A percentile compares a stretch with the other conserved stretches of the same genome.
Conservation (phyloP, 768 basidiomycete species). For the Kockovaella imperatae region DNA sequence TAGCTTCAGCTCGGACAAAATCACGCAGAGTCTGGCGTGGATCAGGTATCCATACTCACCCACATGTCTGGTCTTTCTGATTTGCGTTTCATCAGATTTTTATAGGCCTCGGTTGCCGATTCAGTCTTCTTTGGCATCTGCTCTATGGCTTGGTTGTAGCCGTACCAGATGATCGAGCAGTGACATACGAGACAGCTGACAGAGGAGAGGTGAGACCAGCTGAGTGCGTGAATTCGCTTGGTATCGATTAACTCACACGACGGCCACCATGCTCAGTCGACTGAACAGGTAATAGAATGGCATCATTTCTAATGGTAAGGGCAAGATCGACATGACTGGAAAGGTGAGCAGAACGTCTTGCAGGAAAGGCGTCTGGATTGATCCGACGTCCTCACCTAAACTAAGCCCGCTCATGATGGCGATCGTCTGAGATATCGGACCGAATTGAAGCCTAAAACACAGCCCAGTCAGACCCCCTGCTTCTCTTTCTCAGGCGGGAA, state of each 20-base stretch:
- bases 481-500: background rate
- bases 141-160: conserved; percentile 25
- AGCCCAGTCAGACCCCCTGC: background rate
- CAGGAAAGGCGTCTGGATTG: too few relatives aligned
- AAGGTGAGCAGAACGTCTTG: background rate
- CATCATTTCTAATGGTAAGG: conserved; percentile 17
- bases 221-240: background rate
- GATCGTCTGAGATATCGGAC: conserved; percentile 27
- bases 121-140: conserved; percentile 13
- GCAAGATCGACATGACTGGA: conserved; percentile 9
- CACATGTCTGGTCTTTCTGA: conserved; percentile 25
- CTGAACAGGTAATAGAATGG: conserved; percentile 31
- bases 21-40: background rate
- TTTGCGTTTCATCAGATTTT: conserved; percentile 12
- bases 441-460: conserved; percentile 29
- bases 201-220: background rate
- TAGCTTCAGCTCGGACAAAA: background rate
- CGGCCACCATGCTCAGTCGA: conserved; percentile 24
- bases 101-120: conserved; percentile 11
- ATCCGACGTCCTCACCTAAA: conserved; percentile 14
- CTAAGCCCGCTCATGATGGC: conserved; percentile 27
- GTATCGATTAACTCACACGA: conserved; percentile 14
- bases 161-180: conserved; percentile 31
- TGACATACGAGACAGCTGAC: conserved; percentile 22
- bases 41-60: conserved; percentile 10